Evolutionary conservation across 2,329 filamentous ascomycete genomes (phyloP), one percentile per base, ranked within the genome.

Genomic region (Colletotrichum sidae): DNA sequence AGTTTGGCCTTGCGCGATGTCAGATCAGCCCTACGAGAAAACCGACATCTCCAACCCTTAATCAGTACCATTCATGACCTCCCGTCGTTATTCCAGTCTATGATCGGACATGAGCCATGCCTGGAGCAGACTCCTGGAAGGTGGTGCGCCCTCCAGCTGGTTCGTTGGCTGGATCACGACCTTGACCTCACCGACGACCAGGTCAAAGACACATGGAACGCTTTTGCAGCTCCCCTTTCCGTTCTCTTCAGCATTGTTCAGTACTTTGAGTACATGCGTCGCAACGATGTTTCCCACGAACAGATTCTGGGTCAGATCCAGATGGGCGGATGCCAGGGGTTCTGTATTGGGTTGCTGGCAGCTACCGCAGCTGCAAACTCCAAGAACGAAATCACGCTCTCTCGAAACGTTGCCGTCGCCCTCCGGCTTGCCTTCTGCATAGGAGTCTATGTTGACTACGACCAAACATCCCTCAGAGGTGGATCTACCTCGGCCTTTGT

Each of bases 81-180:
- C 6, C 49, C 49, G 7, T 9, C 49, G 1, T 34, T 51, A 51
- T 51, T 51, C 13, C 25, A 51, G n/a, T 51, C 25, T 51, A 7
- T 51, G 5, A 35, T 17, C 2, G 34, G 9, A 11, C 49, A 51
- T 51, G 34, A 51, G 25, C 49, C 49, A 37, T 38, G 33, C 34
- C 49, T 51, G 35, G 49, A 51, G 8, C 12, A 34, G 13, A 51
- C 49, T 10, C 49, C 49, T 38, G 49, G 49, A 12, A 15, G 34
- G 35, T 51, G 49, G 49, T 15, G 49, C 34, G 49, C 49, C 35
- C 8, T 51, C 4, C 49, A 51, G 34, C 7, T 51, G 9, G 35
- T n/a, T 35, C 49, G 49, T 34, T 51, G 49, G 49, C 25, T 51
- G 34, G 34, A 51, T n/a, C 49, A 51, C 10, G 49, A 51, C 33